These are phyloP conservation scores for Suillus cothurnatus DNA, from an alignment of 768 basidiomycete genomes.

Conservation along the genomic window DNA sequence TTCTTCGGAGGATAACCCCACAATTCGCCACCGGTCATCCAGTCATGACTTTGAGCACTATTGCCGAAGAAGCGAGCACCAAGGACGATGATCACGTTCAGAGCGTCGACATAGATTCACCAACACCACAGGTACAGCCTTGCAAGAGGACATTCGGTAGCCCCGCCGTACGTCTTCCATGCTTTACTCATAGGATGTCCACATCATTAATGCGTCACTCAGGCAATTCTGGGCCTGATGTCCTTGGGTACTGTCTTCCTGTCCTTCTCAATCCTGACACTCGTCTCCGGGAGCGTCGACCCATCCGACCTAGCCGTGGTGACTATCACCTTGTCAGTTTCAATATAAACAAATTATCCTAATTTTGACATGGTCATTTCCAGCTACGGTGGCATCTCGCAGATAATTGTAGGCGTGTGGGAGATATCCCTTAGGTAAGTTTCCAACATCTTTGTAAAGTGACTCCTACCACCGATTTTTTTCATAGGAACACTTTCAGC, in stretches of 20 bases:
- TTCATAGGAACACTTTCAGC: conserved; percentile 28
- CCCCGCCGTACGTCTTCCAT: conserved; percentile 16
- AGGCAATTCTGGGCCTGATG: conserved; percentile 31
- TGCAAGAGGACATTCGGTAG: conserved; percentile 28
- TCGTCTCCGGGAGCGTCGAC: conserved; percentile 19
- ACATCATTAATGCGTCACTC: neutral
- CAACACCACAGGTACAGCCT: conserved; percentile 21
- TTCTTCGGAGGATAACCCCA: conserved; percentile 8
- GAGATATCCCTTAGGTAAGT: conserved; percentile 32
- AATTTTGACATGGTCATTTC: conserved; percentile 6
- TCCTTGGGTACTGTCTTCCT: conserved; percentile 31
- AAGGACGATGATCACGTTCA: conserved; percentile 26
- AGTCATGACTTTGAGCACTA: conserved; percentile 22
- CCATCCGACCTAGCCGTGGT: conserved; percentile 27
- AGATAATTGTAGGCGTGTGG: conserved; percentile 31
- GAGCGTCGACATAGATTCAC: conserved; percentile 22
- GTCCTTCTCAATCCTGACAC: conserved; percentile 28
- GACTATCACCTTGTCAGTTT: conserved; percentile 28
- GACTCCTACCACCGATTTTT: conserved; percentile 4
- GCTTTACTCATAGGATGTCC: neutral
- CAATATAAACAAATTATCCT: neutral
- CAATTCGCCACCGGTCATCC: neutral
- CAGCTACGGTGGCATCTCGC: conserved; percentile 32
- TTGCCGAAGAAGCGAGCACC: conserved; percentile 21
- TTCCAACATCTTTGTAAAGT: neutral